phyloP scores from a whole-genome alignment of 257 asterid species.

The Solanum sejunctum region DNA sequence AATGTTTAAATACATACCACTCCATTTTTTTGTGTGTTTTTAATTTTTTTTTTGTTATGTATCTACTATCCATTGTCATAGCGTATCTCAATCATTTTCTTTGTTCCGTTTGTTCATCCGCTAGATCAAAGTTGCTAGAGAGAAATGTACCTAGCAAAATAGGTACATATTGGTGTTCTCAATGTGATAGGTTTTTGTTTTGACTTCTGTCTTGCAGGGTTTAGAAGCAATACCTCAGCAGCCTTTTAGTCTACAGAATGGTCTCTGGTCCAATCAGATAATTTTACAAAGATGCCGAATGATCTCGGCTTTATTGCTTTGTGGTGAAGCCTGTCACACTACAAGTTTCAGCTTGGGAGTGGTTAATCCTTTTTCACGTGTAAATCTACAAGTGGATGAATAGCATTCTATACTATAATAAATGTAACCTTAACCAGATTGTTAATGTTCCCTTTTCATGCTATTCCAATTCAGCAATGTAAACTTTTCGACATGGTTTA shows the following conservation, averaged over 20 bases:
- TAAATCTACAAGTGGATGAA: background rate
- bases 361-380: background rate
- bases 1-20: background rate
- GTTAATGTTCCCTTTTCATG: background rate
- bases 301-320: background rate
- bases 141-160: background rate
- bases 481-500: background rate
- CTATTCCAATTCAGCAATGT: background rate
- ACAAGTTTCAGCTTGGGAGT: background rate
- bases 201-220: conserved; percentile 22
- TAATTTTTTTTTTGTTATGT: background rate
- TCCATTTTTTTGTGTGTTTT: background rate
- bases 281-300: background rate
- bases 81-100: background rate
- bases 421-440: background rate
- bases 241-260: conserved; percentile 9
- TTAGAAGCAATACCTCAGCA: conserved; percentile 4
- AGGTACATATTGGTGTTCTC: background rate
- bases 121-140: background rate
- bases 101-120: background rate
- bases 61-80: background rate
- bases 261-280: background rate
- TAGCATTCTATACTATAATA: background rate
- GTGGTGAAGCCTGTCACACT: background rate
- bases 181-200: background rate